Evolutionary conservation across 495 filamentous ascomycete species (phyloP).

Genomic region (Penicillium paradoxum): DNA sequence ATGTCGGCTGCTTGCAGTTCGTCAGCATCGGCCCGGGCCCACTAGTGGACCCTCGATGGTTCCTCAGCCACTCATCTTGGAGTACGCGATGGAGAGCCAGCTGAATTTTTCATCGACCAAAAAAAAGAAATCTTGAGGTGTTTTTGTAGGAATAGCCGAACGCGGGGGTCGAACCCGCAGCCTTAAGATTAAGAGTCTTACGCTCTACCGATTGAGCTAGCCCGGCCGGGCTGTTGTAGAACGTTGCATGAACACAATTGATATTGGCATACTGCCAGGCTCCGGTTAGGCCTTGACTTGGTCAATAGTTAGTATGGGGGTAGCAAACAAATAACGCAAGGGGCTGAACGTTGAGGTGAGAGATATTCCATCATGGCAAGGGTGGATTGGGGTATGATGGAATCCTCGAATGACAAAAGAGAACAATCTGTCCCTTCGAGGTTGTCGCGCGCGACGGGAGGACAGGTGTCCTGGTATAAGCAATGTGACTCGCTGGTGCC

Average conservation of each 20-base stretch:
- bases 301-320: not conserved
- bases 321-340: not conserved
- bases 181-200: constrained; percentile 79
- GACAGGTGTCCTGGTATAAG: not conserved
- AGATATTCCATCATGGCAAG: too few relatives aligned
- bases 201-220: constrained; percentile 84
- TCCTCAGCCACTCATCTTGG: constrained; percentile 11
- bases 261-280: not conserved
- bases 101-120: constrained; percentile 11
- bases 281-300: not conserved
- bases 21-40: constrained; percentile 10
- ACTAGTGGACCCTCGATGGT: constrained; percentile 2
- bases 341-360: not conserved
- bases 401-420: not conserved
- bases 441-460: not conserved
- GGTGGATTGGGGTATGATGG: not conserved
- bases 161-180: constrained; percentile 58
- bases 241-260: not conserved
- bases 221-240: constrained; percentile 36
- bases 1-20: not conserved
- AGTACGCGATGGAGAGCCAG: not conserved
- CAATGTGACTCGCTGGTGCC: not conserved
- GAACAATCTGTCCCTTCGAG: not conserved
- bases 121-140: constrained; percentile 20
- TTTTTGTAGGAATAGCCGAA: constrained; percentile 34